These are phyloP conservation scores for Aureococcus anophagefferens DNA, from an alignment of 108 stramenopile species.

Conservation along the genomic window DNA sequence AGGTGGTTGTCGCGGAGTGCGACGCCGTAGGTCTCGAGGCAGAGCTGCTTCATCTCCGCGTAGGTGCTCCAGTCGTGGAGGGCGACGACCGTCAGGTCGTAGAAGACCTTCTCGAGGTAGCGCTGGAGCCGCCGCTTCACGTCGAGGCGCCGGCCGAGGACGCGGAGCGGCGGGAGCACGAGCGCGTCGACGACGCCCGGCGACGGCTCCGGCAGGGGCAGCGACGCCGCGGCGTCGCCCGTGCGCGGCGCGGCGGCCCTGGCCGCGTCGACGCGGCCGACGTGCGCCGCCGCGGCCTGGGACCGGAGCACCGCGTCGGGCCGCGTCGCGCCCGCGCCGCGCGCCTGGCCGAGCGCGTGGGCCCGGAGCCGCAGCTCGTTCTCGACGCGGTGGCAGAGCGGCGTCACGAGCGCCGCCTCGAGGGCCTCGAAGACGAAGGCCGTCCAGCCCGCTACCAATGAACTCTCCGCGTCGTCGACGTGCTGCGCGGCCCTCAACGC, in stretches of 20 bases:
- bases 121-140: conserved; percentile 11
- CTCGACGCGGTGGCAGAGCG: conserved; percentile 31
- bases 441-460: too few species aligned
- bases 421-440: conserved; percentile 3
- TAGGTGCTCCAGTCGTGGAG: conserved; percentile 58
- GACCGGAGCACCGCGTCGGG: too few species aligned
- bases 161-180: conserved; percentile 7
- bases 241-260: background rate
- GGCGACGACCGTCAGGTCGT: conserved; percentile 49
- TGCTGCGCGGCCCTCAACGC: too few species aligned
- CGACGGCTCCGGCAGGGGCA: conserved; percentile 3
- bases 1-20: conserved; percentile 38
- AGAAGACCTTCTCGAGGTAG: conserved; percentile 31
- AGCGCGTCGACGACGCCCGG: conserved; percentile 3
- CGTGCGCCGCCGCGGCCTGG: too few species aligned
- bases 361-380: conserved; percentile 12
- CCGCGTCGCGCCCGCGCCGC: too few species aligned
- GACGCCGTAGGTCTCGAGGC: conserved; percentile 42
- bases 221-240: background rate
- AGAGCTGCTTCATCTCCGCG: conserved; percentile 46
- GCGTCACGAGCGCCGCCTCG: conserved; percentile 21
- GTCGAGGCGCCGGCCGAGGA: conserved; percentile 15
- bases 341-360: too few species aligned
- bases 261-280: too few species aligned
- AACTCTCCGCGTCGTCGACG: too few species aligned